These are phyloP conservation scores for Wallacemonas sp. DNA, from an alignment of 208 protist species.

Conservation along the genomic window DNA sequence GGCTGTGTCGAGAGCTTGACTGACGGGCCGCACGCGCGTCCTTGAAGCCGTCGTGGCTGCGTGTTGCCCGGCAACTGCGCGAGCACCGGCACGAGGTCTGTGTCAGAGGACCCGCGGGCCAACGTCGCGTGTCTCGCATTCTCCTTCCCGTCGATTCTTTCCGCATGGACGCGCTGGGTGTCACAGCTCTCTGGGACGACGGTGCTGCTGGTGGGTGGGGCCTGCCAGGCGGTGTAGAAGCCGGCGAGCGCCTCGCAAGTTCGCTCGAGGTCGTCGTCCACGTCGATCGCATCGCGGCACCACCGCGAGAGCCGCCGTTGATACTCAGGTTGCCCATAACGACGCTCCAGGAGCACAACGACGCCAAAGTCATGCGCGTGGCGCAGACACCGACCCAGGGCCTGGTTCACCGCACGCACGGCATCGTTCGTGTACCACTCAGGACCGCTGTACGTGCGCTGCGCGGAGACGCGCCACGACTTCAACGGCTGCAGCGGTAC, in stretches of 20 bases:
- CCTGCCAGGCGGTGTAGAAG: neutral
- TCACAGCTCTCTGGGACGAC: neutral
- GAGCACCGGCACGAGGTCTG: neutral
- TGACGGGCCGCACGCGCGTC: neutral
- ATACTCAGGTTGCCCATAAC: conserved; percentile 54
- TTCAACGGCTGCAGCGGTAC: conserved; percentile 77
- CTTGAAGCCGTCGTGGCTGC: neutral
- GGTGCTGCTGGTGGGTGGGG: neutral
- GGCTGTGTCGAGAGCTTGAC: neutral
- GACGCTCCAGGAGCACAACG: conserved; percentile 92
- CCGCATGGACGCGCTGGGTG: too few species aligned
- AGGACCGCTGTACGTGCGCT: conserved; percentile 65
- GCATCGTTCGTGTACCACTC: conserved; percentile 93
- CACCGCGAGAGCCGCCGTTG: conserved; percentile 50
- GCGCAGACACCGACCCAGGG: conserved; percentile 95
- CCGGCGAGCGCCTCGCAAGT: neutral
- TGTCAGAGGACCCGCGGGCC: neutral
- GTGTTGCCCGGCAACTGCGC: conserved; percentile 11
- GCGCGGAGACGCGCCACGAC: conserved; percentile 57
- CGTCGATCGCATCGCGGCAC: conserved; percentile 47
- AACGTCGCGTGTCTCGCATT: neutral
- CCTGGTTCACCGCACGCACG: conserved; percentile 95
- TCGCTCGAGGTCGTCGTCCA: conserved; percentile 19
- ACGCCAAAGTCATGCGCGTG: conserved; percentile 94
- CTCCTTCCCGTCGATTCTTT: too few species aligned